Evolutionary conservation across 768 basidiomycete genomes (phyloP), one percentile per base, ranked within the genome.

Genomic region (Lactarius evosmus): DNA sequence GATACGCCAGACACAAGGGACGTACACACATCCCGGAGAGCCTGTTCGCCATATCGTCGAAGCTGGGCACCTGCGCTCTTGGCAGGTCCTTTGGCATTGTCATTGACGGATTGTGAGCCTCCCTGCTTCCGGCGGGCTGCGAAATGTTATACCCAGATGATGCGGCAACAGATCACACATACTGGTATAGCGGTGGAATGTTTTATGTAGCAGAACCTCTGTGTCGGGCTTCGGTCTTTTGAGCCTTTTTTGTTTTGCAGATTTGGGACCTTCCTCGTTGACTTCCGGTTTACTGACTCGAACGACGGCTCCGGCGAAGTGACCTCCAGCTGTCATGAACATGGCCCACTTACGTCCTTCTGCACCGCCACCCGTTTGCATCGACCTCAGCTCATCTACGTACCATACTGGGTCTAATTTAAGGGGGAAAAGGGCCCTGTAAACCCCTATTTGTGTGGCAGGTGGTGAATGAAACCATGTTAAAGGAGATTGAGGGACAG

Each of bases 101-200:
- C 97, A 68, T 98, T 95, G 4, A 87, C 66, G 2, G 88, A 86
- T 76, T 99, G 97, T 1, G 92, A 89, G 0, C 97, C 97, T 75
- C 97, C 97, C 78, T 99, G 97, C 74, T 98, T 98, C 68, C 93
- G 82, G 67, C 97, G 93, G 34, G 97, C 96, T 98, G 62, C 22
- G 27, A 38, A 25, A 55, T 14, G 8, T 63, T 30, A 54, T 12
- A 22, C 30, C 30, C 29, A 56, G 7, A 32, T 22, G 7, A 16
- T 4, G 17, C 25, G 38, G 27, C 36, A 11, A 11, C 22, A 49
- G 8, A 56, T 17, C 34, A 50, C 3, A 82, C 92, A 69, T 68
- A 97, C 95, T 98, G 0, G 97, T 99, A 74, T 99, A 99, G 1
- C 97, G 87, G 75, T 98, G 97, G 74, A 98, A 98, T 2, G 97